Percentiles rank a stretch among this genome's conserved stretches.
Evolutionary conservation across 352 stramenopile genomes (phyloP).

Genomic region (Phytophthora brassicae): DNA sequence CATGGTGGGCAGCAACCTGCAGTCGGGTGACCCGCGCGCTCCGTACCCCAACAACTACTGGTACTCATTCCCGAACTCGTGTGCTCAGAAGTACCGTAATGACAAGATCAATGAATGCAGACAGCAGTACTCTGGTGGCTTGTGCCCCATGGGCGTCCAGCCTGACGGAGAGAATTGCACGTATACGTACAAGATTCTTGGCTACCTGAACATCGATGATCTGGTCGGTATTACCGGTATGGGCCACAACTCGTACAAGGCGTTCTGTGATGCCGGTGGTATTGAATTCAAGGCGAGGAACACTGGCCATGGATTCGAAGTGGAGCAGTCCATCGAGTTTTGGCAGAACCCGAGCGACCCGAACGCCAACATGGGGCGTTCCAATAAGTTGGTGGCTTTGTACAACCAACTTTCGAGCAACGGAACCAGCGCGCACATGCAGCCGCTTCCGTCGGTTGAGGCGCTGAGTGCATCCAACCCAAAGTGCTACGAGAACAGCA

Average conservation of each 20-base stretch:
- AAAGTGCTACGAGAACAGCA: slow-evolving; percentile 70
- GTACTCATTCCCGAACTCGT: slow-evolving; percentile 72
- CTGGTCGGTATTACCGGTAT: slow-evolving; percentile 62
- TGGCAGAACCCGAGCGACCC: slow-evolving; percentile 55
- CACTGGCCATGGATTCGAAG: slow-evolving; percentile 38
- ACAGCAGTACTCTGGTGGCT: slow-evolving; percentile 35
- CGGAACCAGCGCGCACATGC: slow-evolving; percentile 43
- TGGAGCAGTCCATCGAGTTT: slow-evolving; percentile 53
- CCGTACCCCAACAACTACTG: slow-evolving; percentile 71
- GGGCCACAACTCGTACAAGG: slow-evolving; percentile 38
- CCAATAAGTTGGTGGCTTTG: slow-evolving; percentile 44
- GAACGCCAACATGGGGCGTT: slow-evolving; percentile 46
- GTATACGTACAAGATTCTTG: slow-evolving; percentile 65
- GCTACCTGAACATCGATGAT: slow-evolving; percentile 59
- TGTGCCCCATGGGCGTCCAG: slow-evolving; percentile 44
- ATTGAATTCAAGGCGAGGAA: slow-evolving; percentile 56
- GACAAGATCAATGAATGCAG: slow-evolving; percentile 54
- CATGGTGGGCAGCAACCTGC: slow-evolving; percentile 48
- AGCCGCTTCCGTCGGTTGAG: slow-evolving; percentile 38
- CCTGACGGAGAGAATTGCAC: slow-evolving; percentile 55
- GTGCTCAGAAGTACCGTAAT: slow-evolving; percentile 40
- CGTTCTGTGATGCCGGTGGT: slow-evolving; percentile 51
- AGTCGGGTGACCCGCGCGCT: slow-evolving; percentile 45
- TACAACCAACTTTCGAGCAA: slow-evolving; percentile 53
- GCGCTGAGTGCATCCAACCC: slow-evolving; percentile 44